phyloP scores from a whole-genome alignment of 305 asterid genomes.

The Fraxinus ornus region DNA sequence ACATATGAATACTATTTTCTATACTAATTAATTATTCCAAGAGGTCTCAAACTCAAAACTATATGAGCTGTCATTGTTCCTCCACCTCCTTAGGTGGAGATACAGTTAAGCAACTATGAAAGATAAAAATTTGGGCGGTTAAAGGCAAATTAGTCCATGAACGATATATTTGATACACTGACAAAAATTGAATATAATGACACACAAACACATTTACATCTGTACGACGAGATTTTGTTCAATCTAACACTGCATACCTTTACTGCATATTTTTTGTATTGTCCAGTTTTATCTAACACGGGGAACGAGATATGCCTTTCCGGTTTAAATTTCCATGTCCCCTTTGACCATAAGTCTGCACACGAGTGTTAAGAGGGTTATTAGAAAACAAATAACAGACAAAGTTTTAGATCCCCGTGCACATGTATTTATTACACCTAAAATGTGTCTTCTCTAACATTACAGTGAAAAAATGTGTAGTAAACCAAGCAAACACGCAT shows the following conservation, averaged over 20 bases:
- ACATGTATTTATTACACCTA: constrained; percentile 23
- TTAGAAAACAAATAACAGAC: constrained; percentile 36
- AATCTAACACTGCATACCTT: background rate
- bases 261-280: background rate
- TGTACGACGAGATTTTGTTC: background rate
- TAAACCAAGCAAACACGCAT: constrained; percentile 20
- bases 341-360: constrained; percentile 42
- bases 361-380: constrained; percentile 47
- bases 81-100: constrained; percentile 23
- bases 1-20: constrained; percentile 16
- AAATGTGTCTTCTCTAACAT: constrained; percentile 22
- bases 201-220: background rate
- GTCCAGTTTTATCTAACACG: background rate
- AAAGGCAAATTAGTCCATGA: background rate
- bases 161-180: background rate
- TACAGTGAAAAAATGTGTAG: constrained; percentile 19
- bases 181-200: background rate
- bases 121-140: background rate
- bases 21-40: constrained; percentile 21
- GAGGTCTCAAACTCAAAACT: constrained; percentile 18
- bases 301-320: constrained; percentile 23
- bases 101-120: constrained; percentile 35
- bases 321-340: constrained; percentile 24
- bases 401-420: constrained; percentile 49
- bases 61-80: constrained; percentile 54